A percentile compares a stretch with the other conserved stretches of the same genome.
Evolutionary conservation across 805 yeast genomes (phyloP).

Genomic region (Wickerhamiella shivajii): DNA sequence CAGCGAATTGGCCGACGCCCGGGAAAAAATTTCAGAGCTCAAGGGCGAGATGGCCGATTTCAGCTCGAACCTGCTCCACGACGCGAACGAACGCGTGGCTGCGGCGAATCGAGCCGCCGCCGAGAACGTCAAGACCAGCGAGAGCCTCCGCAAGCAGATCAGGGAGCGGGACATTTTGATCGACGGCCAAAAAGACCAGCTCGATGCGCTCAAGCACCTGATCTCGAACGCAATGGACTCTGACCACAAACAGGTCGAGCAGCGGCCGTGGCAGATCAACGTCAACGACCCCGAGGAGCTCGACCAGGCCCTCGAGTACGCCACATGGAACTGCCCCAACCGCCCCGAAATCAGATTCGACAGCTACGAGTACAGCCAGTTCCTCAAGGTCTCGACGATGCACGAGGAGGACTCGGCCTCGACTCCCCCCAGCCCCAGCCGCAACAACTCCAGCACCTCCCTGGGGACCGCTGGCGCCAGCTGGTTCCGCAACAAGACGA

Average conservation of each 20-base stretch:
- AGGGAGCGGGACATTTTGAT: conserved; percentile 61
- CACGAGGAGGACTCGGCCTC: background rate
- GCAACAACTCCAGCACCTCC: background rate
- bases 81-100: conserved; percentile 59
- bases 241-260: background rate
- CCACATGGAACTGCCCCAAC: conserved; percentile 17
- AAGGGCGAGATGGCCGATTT: conserved; percentile 41
- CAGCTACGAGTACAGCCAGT: conserved; percentile 14
- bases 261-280: background rate
- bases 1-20: conserved; percentile 29
- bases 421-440: background rate
- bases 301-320: conserved; percentile 11
- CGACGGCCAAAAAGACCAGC: conserved; percentile 49
- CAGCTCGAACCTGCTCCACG: conserved; percentile 34
- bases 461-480: background rate
- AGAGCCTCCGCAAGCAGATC: conserved; percentile 29
- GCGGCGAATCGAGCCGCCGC: conserved; percentile 63
- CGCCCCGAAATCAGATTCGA: conserved; percentile 21
- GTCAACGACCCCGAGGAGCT: background rate
- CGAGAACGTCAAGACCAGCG: too few species aligned
- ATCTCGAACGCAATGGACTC: conserved; percentile 28
- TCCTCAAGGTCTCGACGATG: conserved; percentile 2
- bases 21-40: conserved; percentile 42
- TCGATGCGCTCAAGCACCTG: conserved; percentile 44
- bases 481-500: conserved; percentile 2